Conservation (phyloP, 768 basidiomycete species). For the Albatrellus ellisii region DNA sequence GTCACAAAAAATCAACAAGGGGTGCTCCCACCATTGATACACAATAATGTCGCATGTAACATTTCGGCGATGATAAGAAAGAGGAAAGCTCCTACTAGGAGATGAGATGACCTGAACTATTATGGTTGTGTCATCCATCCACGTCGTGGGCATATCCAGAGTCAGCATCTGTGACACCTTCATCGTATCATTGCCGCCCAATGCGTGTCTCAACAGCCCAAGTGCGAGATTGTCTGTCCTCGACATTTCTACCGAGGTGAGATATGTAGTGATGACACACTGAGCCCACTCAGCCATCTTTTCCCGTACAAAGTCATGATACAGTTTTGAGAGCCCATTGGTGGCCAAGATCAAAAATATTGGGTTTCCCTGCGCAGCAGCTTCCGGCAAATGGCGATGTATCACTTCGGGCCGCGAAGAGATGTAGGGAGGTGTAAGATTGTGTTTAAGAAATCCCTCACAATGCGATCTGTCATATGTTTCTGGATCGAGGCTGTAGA, state of each 20-base stretch:
- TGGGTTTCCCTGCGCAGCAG: too few species aligned
- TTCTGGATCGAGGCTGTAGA: conserved; percentile 23
- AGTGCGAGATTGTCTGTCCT: conserved; percentile 24
- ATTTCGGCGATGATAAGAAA: too few species aligned
- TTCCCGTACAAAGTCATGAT: conserved; percentile 19
- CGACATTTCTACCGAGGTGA: conserved; percentile 4
- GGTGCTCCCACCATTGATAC: too few species aligned
- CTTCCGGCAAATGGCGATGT: conserved; percentile 21
- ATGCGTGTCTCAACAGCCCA: conserved; percentile 25
- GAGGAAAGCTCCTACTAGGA: too few species aligned
- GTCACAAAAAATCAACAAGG: too few species aligned
- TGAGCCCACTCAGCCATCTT: conserved; percentile 25
- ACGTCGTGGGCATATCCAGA: conserved; percentile 33
- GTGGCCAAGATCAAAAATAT: conserved; percentile 33
- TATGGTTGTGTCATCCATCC: conserved; percentile 39
- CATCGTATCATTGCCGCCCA: conserved; percentile 28
- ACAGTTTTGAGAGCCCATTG: conserved; percentile 32
- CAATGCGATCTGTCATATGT: conserved; percentile 19
- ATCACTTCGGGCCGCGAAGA: conserved; percentile 27
- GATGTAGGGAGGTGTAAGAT: conserved; percentile 33
- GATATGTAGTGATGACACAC: conserved; percentile 16
- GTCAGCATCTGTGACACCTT: conserved; percentile 30
- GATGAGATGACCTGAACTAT: conserved; percentile 28
- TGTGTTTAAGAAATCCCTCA: conserved; percentile 20
- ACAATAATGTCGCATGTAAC: too few species aligned